These are phyloP conservation scores for Rickenella mellea DNA, from an alignment of 768 basidiomycete species.

Conservation along the genomic window DNA sequence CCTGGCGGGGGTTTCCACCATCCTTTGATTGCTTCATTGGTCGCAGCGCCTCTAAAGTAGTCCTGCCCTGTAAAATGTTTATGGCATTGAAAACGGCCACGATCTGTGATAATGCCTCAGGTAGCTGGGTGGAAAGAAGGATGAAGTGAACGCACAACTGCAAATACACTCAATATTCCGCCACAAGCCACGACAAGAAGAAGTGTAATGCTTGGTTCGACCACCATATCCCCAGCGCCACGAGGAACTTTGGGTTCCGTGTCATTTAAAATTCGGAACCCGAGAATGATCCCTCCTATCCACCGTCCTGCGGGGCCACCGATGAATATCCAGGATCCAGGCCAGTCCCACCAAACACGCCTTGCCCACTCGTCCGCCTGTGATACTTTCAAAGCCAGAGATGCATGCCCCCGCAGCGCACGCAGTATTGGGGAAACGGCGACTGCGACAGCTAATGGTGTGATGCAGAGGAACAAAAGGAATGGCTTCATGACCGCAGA, in stretches of 20 bases:
- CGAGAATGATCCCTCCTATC: constrained; percentile 27
- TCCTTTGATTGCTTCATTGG: constrained; percentile 14
- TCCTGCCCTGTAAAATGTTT: constrained; percentile 23
- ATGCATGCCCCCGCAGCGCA: background rate
- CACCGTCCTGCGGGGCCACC: constrained; percentile 34
- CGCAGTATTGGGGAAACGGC: constrained; percentile 5
- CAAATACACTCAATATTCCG: constrained; percentile 24
- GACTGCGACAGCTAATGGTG: constrained; percentile 14
- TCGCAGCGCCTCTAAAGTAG: constrained; percentile 22
- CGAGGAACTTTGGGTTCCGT: constrained; percentile 8
- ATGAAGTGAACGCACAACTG: constrained; percentile 21
- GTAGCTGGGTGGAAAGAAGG: background rate
- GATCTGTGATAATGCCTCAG: constrained; percentile 12
- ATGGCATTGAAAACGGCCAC: constrained; percentile 19
- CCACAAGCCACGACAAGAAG: constrained; percentile 17
- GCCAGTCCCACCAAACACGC: constrained; percentile 32
- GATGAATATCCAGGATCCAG: constrained; percentile 33
- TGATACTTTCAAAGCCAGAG: background rate
- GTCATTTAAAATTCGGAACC: constrained; percentile 21
- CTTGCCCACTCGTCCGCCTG: background rate
- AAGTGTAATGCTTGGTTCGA: constrained; percentile 27
- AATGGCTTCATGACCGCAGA: constrained; percentile 16
- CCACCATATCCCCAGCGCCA: constrained; percentile 14
- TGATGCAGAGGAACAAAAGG: constrained; percentile 16
- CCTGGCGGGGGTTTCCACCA: constrained; percentile 1